Conservation (phyloP, 202 grass and related monocot genomes). For the Elaeis oleifera region DNA sequence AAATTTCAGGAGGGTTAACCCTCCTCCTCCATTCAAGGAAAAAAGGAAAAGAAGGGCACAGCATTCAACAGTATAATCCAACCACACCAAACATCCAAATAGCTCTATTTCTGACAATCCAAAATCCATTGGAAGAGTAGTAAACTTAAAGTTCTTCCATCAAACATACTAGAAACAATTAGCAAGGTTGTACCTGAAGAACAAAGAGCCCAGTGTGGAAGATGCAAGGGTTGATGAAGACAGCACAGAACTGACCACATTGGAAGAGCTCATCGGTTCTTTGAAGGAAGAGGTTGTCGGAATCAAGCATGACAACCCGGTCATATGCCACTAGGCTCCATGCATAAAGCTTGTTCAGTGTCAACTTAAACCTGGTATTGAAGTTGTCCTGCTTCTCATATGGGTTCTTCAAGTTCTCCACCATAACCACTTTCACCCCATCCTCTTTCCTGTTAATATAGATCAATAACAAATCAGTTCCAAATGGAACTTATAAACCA, state of each 20-base stretch:
- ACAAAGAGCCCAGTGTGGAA: conserved; percentile 22
- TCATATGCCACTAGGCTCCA: conserved; percentile 16
- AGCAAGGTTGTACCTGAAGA: conserved; percentile 1
- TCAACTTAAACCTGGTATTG: conserved; percentile 19
- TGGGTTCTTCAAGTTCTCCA: conserved; percentile 19
- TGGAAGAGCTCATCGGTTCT: conserved; percentile 21
- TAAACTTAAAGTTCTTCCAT: too few relatives aligned
- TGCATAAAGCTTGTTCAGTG: conserved; percentile 22
- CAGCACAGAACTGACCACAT: conserved; percentile 21
- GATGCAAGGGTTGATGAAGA: conserved; percentile 23
- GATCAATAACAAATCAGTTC: background rate
- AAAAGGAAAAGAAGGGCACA: too few relatives aligned
- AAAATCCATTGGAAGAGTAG: too few relatives aligned
- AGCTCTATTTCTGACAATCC: too few relatives aligned
- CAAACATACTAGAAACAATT: too few relatives aligned
- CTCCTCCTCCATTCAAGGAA: too few relatives aligned
- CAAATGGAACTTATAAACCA: background rate
- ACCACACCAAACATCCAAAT: too few relatives aligned
- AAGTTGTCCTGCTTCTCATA: conserved; percentile 19
- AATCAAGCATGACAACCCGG: conserved; percentile 19
- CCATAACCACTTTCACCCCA: conserved; percentile 14
- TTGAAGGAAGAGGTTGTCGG: conserved; percentile 19
- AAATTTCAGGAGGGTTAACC: too few relatives aligned
- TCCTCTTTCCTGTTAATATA: conserved; percentile 18
- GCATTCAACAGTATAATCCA: too few relatives aligned